phyloP scores from a whole-genome alignment of 148 eudicot genomes.

The Spergularia marina region DNA sequence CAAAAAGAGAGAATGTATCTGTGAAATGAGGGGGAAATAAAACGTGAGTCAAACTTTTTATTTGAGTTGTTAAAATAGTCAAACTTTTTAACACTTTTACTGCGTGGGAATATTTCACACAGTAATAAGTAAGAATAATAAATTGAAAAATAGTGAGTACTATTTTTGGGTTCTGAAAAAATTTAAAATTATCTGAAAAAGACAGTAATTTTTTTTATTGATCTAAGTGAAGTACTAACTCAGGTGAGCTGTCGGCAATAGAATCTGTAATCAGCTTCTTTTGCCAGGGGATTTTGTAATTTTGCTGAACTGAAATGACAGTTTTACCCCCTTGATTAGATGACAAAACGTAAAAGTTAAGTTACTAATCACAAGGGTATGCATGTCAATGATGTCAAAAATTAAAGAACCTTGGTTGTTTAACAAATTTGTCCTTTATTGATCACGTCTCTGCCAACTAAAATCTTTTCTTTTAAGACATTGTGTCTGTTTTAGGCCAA shows the following conservation, averaged over 20 bases:
- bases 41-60: slow-evolving; percentile 25
- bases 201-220: slow-evolving; percentile 12
- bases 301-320: slow-evolving; percentile 29
- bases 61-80: slow-evolving; percentile 2
- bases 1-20: slow-evolving; percentile 2
- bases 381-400: slow-evolving; percentile 18
- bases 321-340: slow-evolving; percentile 29
- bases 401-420: background rate
- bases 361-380: slow-evolving; percentile 13
- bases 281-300: slow-evolving; percentile 25
- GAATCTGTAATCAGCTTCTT: slow-evolving; percentile 37
- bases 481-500: slow-evolving; percentile 22
- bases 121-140: background rate
- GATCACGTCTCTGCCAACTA: slow-evolving; percentile 47
- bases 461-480: slow-evolving; percentile 33
- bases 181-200: background rate
- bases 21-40: background rate
- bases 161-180: background rate
- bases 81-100: slow-evolving; percentile 21
- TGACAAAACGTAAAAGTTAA: background rate
- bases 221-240: slow-evolving; percentile 25
- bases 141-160: too few relatives aligned
- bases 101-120: slow-evolving; percentile 22
- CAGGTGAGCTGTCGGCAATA: slow-evolving; percentile 46
- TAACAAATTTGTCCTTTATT: slow-evolving; percentile 20